Conservation (phyloP, 2,329 filamentous ascomycete genomes). For the Trichophyton verrucosum region DNA sequence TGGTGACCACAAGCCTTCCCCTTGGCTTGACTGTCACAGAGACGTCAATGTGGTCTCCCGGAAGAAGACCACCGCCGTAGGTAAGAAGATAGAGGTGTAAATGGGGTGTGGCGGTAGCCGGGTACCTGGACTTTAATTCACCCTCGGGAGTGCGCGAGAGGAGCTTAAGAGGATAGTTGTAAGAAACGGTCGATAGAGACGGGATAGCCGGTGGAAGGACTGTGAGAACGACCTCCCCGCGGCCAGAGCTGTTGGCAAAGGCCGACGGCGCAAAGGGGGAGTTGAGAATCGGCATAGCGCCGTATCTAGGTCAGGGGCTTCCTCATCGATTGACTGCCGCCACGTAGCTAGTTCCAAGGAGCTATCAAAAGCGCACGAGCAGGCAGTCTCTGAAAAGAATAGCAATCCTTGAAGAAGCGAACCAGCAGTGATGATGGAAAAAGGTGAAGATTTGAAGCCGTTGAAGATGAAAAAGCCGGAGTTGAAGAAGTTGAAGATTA, state of each 20-base stretch:
- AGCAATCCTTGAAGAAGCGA: not conserved
- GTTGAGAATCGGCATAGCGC: constrained; percentile 10
- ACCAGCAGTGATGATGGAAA: not conserved
- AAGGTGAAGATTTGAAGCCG: not conserved
- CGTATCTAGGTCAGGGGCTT: not conserved
- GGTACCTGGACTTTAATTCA: constrained; percentile 37
- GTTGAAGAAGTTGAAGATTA: not conserved
- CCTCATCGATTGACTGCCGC: not conserved
- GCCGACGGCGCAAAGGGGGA: constrained; percentile 69
- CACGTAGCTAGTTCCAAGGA: not conserved
- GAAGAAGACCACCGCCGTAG: constrained; percentile 86
- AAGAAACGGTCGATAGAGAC: constrained; percentile 61
- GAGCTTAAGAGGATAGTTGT: constrained; percentile 90
- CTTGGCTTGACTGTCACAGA: constrained; percentile 50
- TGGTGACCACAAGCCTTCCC: constrained; percentile 53
- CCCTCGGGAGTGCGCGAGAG: constrained; percentile 63
- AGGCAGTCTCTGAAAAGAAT: too few relatives aligned
- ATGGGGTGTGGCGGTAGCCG: constrained; percentile 36
- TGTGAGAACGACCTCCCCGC: constrained; percentile 63
- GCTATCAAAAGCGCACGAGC: not conserved
- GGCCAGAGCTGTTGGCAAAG: constrained; percentile 56
- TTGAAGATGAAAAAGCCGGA: not conserved
- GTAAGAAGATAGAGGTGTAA: constrained; percentile 80
- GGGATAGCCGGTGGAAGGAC: constrained; percentile 60
- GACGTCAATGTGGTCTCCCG: constrained; percentile 70